These are phyloP conservation scores for Penicillium brevicompactum DNA, from an alignment of 2,329 filamentous ascomycete species.

Conservation along the genomic window DNA sequence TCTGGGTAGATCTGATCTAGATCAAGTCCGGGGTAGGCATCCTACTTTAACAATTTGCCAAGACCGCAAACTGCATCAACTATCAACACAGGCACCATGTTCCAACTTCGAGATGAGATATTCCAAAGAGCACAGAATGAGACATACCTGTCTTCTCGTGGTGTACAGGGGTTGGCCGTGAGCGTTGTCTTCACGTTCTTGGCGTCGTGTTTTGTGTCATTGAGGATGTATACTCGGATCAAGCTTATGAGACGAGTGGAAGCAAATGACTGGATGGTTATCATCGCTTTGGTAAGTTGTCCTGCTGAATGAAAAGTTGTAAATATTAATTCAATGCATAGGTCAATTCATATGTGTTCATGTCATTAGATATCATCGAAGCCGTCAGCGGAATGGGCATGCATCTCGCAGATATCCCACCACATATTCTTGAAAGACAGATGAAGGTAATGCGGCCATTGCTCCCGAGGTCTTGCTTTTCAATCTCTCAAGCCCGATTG, in stretches of 20 bases:
- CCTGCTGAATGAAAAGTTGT: not conserved
- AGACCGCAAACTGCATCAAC: not conserved
- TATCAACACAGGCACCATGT: slow-evolving; percentile 15
- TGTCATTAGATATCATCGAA: slow-evolving; percentile 38
- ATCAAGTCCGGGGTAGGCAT: not conserved
- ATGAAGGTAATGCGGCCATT: slow-evolving; percentile 30
- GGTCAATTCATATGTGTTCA: slow-evolving; percentile 37
- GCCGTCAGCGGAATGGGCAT: slow-evolving; percentile 39
- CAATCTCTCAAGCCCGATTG: not conserved
- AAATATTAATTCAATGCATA: slow-evolving; percentile 11
- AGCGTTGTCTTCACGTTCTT: slow-evolving; percentile 37
- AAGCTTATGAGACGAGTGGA: slow-evolving; percentile 36
- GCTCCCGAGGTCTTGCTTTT: no score
- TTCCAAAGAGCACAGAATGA: slow-evolving; percentile 18
- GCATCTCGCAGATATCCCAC: slow-evolving; percentile 35
- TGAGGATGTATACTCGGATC: slow-evolving; percentile 36
- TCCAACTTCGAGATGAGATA: slow-evolving; percentile 18
- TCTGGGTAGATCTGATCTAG: not conserved
- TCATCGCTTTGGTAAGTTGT: slow-evolving; percentile 34
- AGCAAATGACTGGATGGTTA: slow-evolving; percentile 40
- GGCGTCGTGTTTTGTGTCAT: slow-evolving; percentile 31
- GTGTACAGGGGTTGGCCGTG: slow-evolving; percentile 27
- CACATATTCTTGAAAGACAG: slow-evolving; percentile 30
- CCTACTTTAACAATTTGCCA: not conserved
- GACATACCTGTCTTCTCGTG: slow-evolving; percentile 28